Evolutionary conservation across 176 grass and related monocot species (phyloP).

Genomic region (Phoenix dactylifera): DNA sequence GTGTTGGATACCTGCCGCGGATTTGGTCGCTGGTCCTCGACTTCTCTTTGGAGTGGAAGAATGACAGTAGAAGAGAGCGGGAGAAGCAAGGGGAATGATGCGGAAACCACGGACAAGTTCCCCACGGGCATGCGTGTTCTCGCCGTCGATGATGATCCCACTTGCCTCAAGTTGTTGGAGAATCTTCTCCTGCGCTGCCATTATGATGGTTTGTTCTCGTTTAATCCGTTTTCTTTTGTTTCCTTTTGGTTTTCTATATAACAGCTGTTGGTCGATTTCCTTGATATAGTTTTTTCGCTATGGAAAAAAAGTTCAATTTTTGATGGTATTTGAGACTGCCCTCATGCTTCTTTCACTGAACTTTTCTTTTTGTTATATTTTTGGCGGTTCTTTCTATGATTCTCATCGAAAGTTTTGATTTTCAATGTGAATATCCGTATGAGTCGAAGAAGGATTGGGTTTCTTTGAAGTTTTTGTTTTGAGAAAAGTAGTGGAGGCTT

Average conservation of each 20-base stretch:
- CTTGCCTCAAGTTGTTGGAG: conserved; percentile 18
- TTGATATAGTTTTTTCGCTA: conserved; percentile 8
- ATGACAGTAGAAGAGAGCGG: conserved; percentile 21
- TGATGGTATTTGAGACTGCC: too few relatives aligned
- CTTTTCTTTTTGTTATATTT: too few relatives aligned
- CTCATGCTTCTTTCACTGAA: too few relatives aligned
- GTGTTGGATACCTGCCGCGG: too few relatives aligned
- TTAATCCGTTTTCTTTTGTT: background rate
- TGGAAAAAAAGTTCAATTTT: background rate
- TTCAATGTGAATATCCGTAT: too few relatives aligned
- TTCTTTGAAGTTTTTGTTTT: background rate
- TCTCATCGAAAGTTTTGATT: too few relatives aligned
- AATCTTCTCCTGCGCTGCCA: conserved; percentile 11
- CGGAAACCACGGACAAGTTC: conserved; percentile 2
- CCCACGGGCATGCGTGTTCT: conserved; percentile 12
- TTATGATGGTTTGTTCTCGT: conserved; percentile 1
- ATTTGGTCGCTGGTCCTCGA: too few relatives aligned
- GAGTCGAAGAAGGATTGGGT: background rate
- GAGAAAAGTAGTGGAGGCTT: too few relatives aligned
- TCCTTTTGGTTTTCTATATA: background rate
- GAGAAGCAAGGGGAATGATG: background rate
- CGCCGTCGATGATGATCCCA: conserved; percentile 21
- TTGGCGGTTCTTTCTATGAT: too few relatives aligned
- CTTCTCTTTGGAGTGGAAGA: background rate
- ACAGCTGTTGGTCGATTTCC: too few relatives aligned